These are phyloP conservation scores for Penicillium sp. DNA, from an alignment of 2,329 filamentous ascomycete genomes.

Conservation along the genomic window DNA sequence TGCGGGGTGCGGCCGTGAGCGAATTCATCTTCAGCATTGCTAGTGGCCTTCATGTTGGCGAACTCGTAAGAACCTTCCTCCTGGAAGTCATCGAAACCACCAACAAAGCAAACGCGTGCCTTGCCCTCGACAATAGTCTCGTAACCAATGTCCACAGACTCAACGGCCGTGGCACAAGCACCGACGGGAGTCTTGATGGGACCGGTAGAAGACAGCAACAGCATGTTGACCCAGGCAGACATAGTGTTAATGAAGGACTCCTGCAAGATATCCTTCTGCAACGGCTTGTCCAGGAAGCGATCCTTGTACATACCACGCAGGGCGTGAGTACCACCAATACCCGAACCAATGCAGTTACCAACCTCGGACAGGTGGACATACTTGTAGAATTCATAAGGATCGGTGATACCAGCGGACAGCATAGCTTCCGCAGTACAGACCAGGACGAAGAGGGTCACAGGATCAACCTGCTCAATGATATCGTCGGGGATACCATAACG, in stretches of 20 bases:
- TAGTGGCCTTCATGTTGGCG: slow-evolving; percentile 99
- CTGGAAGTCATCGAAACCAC: slow-evolving; percentile 98
- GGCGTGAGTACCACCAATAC: slow-evolving; percentile 92
- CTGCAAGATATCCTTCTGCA: slow-evolving; percentile 98
- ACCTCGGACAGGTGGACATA: slow-evolving; percentile 98
- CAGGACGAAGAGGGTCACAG: slow-evolving; percentile 90
- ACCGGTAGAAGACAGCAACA: slow-evolving; percentile 92
- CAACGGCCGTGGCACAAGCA: slow-evolving; percentile 94
- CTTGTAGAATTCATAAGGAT: slow-evolving; percentile 99
- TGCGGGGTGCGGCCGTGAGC: slow-evolving; percentile 89
- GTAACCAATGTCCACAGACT: slow-evolving; percentile 96
- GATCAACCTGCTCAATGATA: slow-evolving; percentile 96
- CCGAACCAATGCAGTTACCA: slow-evolving; percentile 96
- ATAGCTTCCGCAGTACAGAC: slow-evolving; percentile 91
- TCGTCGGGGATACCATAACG: slow-evolving; percentile 95
- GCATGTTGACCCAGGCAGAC: slow-evolving; percentile 99
- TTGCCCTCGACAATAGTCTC: slow-evolving; percentile 99
- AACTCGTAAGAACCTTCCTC: slow-evolving; percentile 99
- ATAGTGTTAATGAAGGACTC: slow-evolving; percentile 99
- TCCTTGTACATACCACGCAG: slow-evolving; percentile 98
- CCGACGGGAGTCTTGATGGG: slow-evolving; percentile 98
- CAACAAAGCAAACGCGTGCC: slow-evolving; percentile 93
- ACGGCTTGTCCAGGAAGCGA: slow-evolving; percentile 90
- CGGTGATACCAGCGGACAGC: slow-evolving; percentile 89
- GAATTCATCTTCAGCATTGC: slow-evolving; percentile 95